Evolutionary conservation across 345 rosid genomes (phyloP), one percentile per base, ranked within the genome.

Genomic region (Moricandia arvensis): DNA sequence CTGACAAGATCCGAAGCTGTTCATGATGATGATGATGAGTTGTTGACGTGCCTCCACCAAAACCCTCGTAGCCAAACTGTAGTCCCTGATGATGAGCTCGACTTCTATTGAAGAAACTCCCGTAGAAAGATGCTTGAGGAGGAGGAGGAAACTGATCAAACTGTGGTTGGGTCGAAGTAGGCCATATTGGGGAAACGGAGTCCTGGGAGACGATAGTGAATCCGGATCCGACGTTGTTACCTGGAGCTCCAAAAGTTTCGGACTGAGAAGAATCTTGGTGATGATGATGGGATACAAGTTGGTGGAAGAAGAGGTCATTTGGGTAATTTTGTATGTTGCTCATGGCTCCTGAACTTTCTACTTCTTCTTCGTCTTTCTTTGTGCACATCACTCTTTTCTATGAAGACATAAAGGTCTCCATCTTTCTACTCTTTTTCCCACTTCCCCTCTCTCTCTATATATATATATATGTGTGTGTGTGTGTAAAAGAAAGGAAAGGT

Each of bases 1-100:
- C 98, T 0, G 98, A 86, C 63, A 93, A 76, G 74, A 91, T 85
- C 83, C 91, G 79, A 16, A 91, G 88, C 69, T 91, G 97, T 76
- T 93, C 86, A 18, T 26, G 91, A 77, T 59, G 89, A 18, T 26
- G 91, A 77, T 59, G 89, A 59, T 76, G 78, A 66, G 51, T 66
- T 18, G 66, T 10, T 77, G 80, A 77, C 71, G 76, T 77, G 62
- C 75, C 72, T 62, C 80, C 80, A 11, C 67, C 67, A 57, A 77
- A 71, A 33, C 91, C 93, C 59, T 91, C 81, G 77, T 66, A 72
- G 18, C 73, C 81, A 4, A 78, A 72, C 62, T 71, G 76, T 71
- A 90, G 78, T 69, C 74, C 79, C n/a, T 68, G 79, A 17, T 68
- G 79, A 35, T 69, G 75, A 69, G 70, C 45, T 69, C 75, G 64